A percentile compares a stretch with the other conserved stretches of the same genome.
phyloP scores from a whole-genome alignment of 2,329 filamentous ascomycete species.

The Samsoniella hepiali region DNA sequence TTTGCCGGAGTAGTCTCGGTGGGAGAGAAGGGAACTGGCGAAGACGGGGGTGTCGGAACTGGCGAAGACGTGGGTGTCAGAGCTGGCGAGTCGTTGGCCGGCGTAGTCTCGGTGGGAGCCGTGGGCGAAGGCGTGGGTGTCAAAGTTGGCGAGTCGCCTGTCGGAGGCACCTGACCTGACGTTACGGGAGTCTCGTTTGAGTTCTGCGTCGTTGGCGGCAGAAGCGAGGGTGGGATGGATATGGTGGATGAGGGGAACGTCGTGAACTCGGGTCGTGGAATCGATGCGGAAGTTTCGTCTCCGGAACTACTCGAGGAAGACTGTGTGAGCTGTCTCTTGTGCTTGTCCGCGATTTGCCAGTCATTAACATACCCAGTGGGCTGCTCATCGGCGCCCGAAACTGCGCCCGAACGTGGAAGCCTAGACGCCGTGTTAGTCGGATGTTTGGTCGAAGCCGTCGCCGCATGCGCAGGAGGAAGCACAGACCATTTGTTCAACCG shows the following conservation, averaged over 20 bases:
- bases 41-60: too few species aligned
- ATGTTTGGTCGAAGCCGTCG: too few species aligned
- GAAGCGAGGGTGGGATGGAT: background rate
- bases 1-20: too few species aligned
- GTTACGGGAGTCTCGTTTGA: background rate
- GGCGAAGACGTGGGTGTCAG: too few species aligned
- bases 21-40: too few species aligned
- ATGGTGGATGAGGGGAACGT: background rate
- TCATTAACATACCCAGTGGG: background rate
- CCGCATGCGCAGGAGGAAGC: background rate
- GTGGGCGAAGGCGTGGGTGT: too few species aligned
- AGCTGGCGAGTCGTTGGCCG: too few species aligned
- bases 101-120: too few species aligned
- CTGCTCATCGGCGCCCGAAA: background rate
- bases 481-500: conserved; percentile 31
- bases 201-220: background rate
- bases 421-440: background rate
- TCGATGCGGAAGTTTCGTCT: conserved; percentile 17
- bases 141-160: background rate
- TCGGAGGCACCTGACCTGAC: background rate
- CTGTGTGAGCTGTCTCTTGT: background rate
- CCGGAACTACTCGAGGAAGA: conserved; percentile 19
- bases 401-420: background rate
- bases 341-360: background rate
- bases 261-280: conserved; percentile 22